phyloP scores from a whole-genome alignment of 2,329 filamentous ascomycete species.

The Epichloe scottii region DNA sequence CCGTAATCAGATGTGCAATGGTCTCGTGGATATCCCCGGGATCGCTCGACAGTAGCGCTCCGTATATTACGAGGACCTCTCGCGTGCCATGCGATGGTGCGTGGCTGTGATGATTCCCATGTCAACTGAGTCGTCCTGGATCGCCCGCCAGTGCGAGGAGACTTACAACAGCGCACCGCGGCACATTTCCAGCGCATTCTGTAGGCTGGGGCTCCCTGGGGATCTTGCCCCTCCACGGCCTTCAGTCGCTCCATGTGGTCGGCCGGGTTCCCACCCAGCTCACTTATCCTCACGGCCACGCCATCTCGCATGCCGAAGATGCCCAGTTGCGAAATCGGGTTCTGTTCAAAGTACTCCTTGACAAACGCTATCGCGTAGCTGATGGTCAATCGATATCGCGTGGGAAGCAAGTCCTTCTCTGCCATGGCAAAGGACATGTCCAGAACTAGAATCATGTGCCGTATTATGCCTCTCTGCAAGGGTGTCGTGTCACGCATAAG shows the following conservation, averaged over 20 bases:
- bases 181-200: constrained; percentile 94
- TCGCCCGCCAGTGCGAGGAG: too few relatives aligned
- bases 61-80: constrained; percentile 85
- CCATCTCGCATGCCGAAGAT: constrained; percentile 91
- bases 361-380: constrained; percentile 81
- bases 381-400: constrained; percentile 68
- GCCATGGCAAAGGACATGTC: constrained; percentile 90
- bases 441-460: constrained; percentile 82
- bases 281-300: constrained; percentile 70
- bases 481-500: constrained; percentile 89
- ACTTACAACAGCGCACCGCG: constrained; percentile 73
- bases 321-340: constrained; percentile 90
- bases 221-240: constrained; percentile 51
- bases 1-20: constrained; percentile 62
- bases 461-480: constrained; percentile 90
- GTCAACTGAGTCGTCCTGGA: not conserved
- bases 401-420: constrained; percentile 89
- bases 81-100: constrained; percentile 86
- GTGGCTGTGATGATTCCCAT: constrained; percentile 40
- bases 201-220: constrained; percentile 65
- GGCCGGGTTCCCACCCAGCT: constrained; percentile 82
- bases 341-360: constrained; percentile 93
- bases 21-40: constrained; percentile 93
- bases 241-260: constrained; percentile 74
- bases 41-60: constrained; percentile 79